Evolutionary conservation across 169 alveolate genomes (phyloP).

Genomic region (Cryptosporidium felis): DNA sequence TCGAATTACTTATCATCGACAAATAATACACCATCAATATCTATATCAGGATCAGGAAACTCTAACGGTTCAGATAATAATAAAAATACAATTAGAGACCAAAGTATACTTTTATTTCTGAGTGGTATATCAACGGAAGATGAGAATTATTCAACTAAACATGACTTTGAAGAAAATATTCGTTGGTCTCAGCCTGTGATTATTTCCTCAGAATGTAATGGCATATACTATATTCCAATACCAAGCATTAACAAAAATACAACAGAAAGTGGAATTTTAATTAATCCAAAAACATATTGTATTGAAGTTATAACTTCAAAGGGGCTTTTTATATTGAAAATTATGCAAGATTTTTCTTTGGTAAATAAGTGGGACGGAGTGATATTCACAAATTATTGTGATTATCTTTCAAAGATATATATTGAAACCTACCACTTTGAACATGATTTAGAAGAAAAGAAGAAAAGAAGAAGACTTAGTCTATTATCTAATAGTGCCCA

Average conservation of each 20-base stretch:
- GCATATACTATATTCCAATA: slow-evolving; percentile 40
- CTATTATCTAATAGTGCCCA: not conserved
- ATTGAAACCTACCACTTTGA: slow-evolving; percentile 61
- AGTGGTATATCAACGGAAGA: not conserved
- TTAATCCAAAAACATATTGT: slow-evolving; percentile 61
- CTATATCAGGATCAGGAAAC: not conserved
- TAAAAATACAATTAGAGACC: slow-evolving; percentile 1
- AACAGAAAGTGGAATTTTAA: not conserved
- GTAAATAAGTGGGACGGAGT: slow-evolving; percentile 61
- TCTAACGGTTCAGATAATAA: not conserved
- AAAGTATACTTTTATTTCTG: slow-evolving; percentile 26
- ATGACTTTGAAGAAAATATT: not conserved
- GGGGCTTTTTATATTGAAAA: slow-evolving; percentile 34
- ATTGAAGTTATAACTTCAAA: slow-evolving; percentile 18
- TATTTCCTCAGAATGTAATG: slow-evolving; percentile 46
- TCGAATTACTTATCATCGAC: too few relatives aligned
- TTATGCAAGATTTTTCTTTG: not conserved
- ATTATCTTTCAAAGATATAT: slow-evolving; percentile 25
- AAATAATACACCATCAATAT: too few relatives aligned
- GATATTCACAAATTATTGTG: slow-evolving; percentile 43
- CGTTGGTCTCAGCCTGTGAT: slow-evolving; percentile 63
- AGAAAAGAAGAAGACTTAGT: slow-evolving; percentile 8
- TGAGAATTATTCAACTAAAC: not conserved
- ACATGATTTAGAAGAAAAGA: slow-evolving; percentile 21
- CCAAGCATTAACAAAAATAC: not conserved